Evolutionary conservation across 257 asterid genomes (phyloP).

Genomic region (Craterostigma plantagineum): DNA sequence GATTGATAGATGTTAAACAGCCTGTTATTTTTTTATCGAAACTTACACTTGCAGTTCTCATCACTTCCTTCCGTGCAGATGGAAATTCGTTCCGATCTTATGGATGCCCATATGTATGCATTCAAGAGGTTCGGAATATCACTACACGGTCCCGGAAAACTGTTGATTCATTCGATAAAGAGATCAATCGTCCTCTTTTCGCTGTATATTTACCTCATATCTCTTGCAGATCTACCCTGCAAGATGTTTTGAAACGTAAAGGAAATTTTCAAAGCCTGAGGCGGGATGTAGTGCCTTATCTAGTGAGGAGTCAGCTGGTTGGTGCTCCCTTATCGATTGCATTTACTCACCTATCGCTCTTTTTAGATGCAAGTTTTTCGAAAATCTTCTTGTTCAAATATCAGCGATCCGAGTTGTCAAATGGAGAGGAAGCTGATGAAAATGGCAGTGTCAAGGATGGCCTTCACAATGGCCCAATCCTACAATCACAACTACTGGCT

Average conservation of each 20-base stretch:
- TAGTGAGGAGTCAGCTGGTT: slow-evolving; percentile 86
- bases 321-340: slow-evolving; percentile 12
- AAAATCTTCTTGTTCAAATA: slow-evolving; percentile 12
- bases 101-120: slow-evolving; percentile 99
- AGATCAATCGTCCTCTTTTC: slow-evolving; percentile 8
- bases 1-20: no score
- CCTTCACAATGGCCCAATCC: slow-evolving; percentile 32
- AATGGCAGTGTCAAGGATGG: slow-evolving; percentile 48
- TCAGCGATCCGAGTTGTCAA: slow-evolving; percentile 65
- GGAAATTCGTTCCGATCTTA: slow-evolving; percentile 86
- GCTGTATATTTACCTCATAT: slow-evolving; percentile 6
- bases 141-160: slow-evolving; percentile 11
- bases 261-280: slow-evolving; percentile 64
- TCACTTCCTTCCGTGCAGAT: slow-evolving; percentile 30
- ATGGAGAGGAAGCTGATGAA: slow-evolving; percentile 68
- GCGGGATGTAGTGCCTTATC: slow-evolving; percentile 91
- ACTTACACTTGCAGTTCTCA: no score
- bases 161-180: slow-evolving; percentile 8
- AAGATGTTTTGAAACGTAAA: slow-evolving; percentile 65
- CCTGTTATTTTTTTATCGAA: no score
- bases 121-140: slow-evolving; percentile 70
- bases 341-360: background rate
- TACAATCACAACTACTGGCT: slow-evolving; percentile 68
- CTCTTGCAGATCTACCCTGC: slow-evolving; percentile 51
- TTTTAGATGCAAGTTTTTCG: slow-evolving; percentile 10